Evolutionary conservation across 2,329 filamentous ascomycete species (phyloP), one percentile per base, ranked within the genome.

Genomic region (Paradendryphiella salina): DNA sequence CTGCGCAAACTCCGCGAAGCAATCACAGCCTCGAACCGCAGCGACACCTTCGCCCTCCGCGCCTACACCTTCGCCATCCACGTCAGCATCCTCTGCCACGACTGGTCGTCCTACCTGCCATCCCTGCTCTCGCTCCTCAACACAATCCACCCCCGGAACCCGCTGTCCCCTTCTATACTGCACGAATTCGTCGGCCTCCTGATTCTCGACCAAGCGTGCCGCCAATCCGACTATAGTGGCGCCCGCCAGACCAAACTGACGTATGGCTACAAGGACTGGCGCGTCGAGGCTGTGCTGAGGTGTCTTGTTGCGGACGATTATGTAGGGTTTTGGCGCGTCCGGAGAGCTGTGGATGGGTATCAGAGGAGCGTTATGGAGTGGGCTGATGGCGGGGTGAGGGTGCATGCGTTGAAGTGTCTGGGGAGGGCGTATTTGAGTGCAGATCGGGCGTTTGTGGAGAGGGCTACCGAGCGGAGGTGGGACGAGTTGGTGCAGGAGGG

Each of bases 1-100:
- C 86, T 97, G 69, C 86, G 94, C 56, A 97, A 96, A 72, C 83
- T 99, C 26, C 85, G 94, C 49, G 94, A 99, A 77, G 92, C 87
- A 18, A 86, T 97, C 39, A 84, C 96, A 2, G 89, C 89, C 10
- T 86, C 88, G 7, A 84, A 85, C 45, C 85, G 92, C 15, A 78
- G 80, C 29, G 89, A 96, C 67, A 79, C 83, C 44, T 99, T 99
- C 73, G 86, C 93, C 1, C 85, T 88, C n/a, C 86, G 91, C 61
- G 89, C 86, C 13, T 96, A 97, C 74, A 85, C 96, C 56, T 97
- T 97, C 78, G 90, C 89, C 64, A 89, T 96, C 63, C 87, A 92
- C 46, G 80, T 92, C 20, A 86, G 89, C 18, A 86, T 99, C 56
- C 82, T 96, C 28, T 85, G 88, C 50, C 85, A 86, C 57, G 87